Base-by-base conservation (phyloP, 2,329 filamentous ascomycete genomes). In the Ophiostoma montium region DNA sequence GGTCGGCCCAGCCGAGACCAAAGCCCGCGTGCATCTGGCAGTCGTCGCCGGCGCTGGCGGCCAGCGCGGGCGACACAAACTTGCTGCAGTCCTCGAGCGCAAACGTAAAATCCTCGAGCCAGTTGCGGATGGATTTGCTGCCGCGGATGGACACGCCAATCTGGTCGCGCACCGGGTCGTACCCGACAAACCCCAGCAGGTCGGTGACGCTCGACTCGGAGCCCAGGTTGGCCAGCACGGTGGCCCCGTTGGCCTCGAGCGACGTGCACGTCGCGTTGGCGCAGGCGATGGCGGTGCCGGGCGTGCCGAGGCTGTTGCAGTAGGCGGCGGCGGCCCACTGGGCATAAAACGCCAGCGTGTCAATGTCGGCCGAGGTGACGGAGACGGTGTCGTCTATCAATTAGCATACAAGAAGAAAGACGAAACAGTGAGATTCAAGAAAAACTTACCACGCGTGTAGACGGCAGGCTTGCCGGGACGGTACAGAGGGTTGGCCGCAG, bases 141-240 rank as follows among this genome's bases (percentile, higher is more conserved):
- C 82, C 81, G 36, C 78, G 73, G 63, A 80, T 69, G 31, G 76
- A 68, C 38, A 82, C 60, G 44, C 84, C 73, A 52, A 84, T 76
- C 50, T 75, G 65, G 49, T 67, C 56, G 54, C 67, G 69, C 21
- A 58, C 59, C 16, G 64, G 54, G 59, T 81, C 76, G 19, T 69
- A 62, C 23, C 70, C 68, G 19, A 78, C 66, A 50, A 74, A 74
- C 50, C 71, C 75, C 33, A 68, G 61, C 41, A 72, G 66, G 50
- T 62, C 52, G 50, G 58, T 57, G 19, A 59, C 5, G 13, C 39
- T 16, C 10, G 18, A 39, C 44, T 36, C 18, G 2, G 35, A 32
- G 43, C 48, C 46, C n/a, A 71, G 68, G 1, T 65, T 68, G 48
- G 60, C 60, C n/a, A 69, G 56, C 9, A 75, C 61, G 3, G 62